Percentiles rank a stretch among this genome's conserved stretches.
Evolutionary conservation across 495 filamentous ascomycete genomes (phyloP).

Genomic region (Penicillium desertorum): DNA sequence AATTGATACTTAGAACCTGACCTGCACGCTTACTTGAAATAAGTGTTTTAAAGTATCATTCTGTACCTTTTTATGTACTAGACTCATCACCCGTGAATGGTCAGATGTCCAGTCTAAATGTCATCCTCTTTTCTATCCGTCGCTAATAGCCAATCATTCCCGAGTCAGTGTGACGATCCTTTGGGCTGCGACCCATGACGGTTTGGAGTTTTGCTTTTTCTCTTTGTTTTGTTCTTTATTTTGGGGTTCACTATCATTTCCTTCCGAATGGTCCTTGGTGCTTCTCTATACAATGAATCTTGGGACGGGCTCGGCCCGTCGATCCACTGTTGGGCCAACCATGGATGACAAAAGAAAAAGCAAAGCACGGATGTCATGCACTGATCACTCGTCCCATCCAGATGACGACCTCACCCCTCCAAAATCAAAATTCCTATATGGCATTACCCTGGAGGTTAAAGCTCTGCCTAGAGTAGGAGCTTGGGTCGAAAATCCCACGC

Average conservation of each 20-base stretch:
- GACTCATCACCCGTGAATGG: conserved; percentile 14
- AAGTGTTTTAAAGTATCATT: neutral
- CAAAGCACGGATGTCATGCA: conserved; percentile 26
- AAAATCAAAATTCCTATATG: neutral
- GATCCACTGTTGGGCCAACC: conserved; percentile 25
- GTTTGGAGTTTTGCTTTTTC: neutral
- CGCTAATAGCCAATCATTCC: conserved; percentile 25
- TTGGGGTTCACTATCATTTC: neutral
- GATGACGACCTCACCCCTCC: conserved; percentile 23
- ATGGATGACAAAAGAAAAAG: conserved; percentile 13
- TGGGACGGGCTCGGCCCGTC: conserved; percentile 30
- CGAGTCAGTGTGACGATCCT: conserved; percentile 22
- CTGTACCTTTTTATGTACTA: neutral
- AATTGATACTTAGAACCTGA: neutral
- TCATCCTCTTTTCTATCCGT: conserved; percentile 21
- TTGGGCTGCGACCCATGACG: neutral
- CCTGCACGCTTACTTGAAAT: neutral
- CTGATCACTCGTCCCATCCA: conserved; percentile 29
- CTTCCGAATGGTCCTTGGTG: neutral
- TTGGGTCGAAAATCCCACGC: conserved; percentile 8
- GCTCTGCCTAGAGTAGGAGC: neutral
- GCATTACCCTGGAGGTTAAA: neutral
- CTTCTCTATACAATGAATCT: conserved; percentile 9
- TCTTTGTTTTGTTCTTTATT: conserved; percentile 1
- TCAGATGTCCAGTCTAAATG: conserved; percentile 29